Conservation (phyloP, 148 eudicot genomes). For the Persicaria maculosa region DNA sequence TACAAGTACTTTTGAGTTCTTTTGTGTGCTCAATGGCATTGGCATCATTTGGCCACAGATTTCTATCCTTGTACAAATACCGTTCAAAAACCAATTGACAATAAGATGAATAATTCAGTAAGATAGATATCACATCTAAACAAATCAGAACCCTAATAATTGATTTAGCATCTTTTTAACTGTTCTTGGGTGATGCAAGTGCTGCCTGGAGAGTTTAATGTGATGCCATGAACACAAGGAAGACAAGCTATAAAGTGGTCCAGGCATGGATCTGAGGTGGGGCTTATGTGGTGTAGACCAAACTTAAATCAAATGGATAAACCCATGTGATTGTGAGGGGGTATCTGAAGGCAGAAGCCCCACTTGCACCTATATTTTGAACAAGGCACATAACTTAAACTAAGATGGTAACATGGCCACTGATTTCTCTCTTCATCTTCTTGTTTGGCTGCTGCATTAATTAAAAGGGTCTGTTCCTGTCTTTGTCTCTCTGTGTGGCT, state of each 20-base stretch:
- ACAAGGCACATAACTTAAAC: background rate
- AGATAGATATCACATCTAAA: no score
- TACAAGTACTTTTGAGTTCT: background rate
- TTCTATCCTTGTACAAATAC: no score
- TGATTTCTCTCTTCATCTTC: background rate
- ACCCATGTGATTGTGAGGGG: conserved; percentile 5
- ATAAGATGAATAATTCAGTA: no score
- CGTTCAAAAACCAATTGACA: no score
- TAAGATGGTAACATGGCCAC: background rate
- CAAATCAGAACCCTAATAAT: no score
- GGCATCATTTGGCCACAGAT: no score
- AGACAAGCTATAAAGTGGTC: background rate
- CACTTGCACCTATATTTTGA: conserved; percentile 4
- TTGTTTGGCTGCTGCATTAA: background rate
- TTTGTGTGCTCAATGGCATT: no score
- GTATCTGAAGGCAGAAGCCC: conserved; percentile 1
- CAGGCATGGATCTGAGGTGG: background rate
- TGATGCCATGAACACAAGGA: background rate
- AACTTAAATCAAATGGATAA: background rate
- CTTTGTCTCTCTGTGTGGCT: background rate
- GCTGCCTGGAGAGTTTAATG: background rate
- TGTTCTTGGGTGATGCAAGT: background rate
- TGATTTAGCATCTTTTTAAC: background rate
- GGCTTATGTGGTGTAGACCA: background rate
- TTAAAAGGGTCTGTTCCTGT: background rate